Evolutionary conservation across 768 basidiomycete genomes (phyloP), one percentile per base, ranked within the genome.

Genomic region (Xerocomellus amylosporus): DNA sequence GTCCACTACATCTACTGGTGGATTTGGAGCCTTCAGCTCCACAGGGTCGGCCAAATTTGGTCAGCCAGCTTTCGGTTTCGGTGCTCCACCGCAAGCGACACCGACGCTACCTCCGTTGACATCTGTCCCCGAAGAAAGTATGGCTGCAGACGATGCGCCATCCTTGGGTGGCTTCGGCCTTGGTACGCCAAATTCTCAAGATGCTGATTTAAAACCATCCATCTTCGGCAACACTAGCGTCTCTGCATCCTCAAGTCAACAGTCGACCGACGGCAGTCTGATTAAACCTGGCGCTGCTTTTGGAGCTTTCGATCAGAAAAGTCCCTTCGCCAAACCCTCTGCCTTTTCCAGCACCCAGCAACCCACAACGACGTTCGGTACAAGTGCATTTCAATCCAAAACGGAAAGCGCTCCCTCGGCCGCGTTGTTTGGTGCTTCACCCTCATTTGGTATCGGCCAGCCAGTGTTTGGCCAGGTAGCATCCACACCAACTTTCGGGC

Each of bases 231-330:
- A 65, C 24, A 1, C 62, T 51, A 49, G 49, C 48, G 24, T 41
- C 8, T 45, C 59, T n/a, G 45, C 42, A 12, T 34, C 60, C 28
- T 55, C 58, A 4, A 20, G 24, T 28, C 58, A 57, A 51, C 59
- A 59, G 24, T 54, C 66, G n/a, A 51, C 58, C 8, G 62, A 58
- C 4, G 48, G 45, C 36, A 49, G 58, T 42, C 30, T 68, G 8
- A 65, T 73, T 30, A 76, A 71, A 55, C 71, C 70, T 2, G 70
- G 70, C 2, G 60, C 64, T 15, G 75, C 68, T 5, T 76, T 74
- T 54, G 75, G 70, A 20, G 69, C 66, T 28, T 59, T 64, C 2
- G 67, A 64, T 30, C 61, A 66, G 50, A 70, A 62, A 38, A 65
- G 66, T 42, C 60, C 64, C 6, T 69, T 70, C 22, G 61, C 58